Conservation (phyloP, 257 asterid genomes). For the Mitragyna speciosa region DNA sequence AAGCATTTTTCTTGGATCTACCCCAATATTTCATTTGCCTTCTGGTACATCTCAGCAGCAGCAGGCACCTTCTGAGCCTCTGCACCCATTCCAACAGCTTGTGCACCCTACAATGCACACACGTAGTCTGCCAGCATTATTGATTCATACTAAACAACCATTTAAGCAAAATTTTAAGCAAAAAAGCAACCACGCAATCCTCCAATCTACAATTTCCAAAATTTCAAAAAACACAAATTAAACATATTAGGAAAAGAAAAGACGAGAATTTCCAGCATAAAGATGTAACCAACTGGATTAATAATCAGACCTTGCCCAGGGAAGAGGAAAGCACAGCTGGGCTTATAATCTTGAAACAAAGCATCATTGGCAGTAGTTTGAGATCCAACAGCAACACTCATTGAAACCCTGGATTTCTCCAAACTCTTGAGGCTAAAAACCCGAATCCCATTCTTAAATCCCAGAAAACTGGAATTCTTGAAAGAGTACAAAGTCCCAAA, state of each 20-base stretch:
- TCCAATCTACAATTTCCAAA: background rate
- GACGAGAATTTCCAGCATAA: too few relatives aligned
- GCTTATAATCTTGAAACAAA: slow-evolving; percentile 66
- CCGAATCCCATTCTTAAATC: slow-evolving; percentile 46
- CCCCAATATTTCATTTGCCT: slow-evolving; percentile 90
- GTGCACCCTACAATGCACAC: slow-evolving; percentile 75
- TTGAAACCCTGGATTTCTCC: slow-evolving; percentile 61
- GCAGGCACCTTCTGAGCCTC: slow-evolving; percentile 96
- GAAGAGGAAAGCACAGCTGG: slow-evolving; percentile 84
- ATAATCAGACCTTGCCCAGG: slow-evolving; percentile 85
- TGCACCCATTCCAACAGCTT: slow-evolving; percentile 93
- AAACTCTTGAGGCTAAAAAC: slow-evolving; percentile 38
- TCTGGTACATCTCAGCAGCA: slow-evolving; percentile 82
- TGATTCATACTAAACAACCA: background rate
- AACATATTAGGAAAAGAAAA: background rate
- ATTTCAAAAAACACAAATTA: background rate
- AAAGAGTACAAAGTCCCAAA: slow-evolving; percentile 30
- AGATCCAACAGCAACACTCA: slow-evolving; percentile 75
- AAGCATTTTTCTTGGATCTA: slow-evolving; percentile 18
- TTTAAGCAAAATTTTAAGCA: background rate
- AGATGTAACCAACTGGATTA: background rate
- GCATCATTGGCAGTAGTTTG: slow-evolving; percentile 57
- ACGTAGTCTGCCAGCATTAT: slow-evolving; percentile 4
- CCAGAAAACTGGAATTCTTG: slow-evolving; percentile 36
- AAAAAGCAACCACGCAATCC: background rate